Conservation (phyloP, 805 yeast genomes). For the Millerago galiae region DNA sequence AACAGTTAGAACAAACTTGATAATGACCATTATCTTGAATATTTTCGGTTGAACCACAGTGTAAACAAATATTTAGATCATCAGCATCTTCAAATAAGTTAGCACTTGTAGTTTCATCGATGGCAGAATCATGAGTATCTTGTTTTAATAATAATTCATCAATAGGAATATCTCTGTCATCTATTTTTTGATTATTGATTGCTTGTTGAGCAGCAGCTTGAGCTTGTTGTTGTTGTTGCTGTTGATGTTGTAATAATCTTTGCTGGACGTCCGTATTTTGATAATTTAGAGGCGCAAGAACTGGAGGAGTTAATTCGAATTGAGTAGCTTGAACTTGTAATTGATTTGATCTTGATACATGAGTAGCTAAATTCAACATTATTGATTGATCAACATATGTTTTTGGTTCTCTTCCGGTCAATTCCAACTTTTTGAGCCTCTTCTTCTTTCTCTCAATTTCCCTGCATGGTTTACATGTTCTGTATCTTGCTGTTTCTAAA, state of each 20-base stretch:
- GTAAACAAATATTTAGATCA: constrained; percentile 14
- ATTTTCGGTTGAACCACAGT: constrained; percentile 20
- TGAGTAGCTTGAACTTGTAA: constrained; percentile 7
- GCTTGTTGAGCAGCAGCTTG: constrained; percentile 8
- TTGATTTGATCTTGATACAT: constrained; percentile 6
- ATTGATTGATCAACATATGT: constrained; percentile 7
- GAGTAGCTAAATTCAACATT: constrained; percentile 9
- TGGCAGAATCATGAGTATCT: constrained; percentile 2
- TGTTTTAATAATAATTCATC: constrained; percentile 13
- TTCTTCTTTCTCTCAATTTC: constrained; percentile 14
- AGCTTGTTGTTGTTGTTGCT: constrained; percentile 2
- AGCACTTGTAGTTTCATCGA: neutral
- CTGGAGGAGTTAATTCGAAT: constrained; percentile 6
- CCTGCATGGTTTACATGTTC: constrained; percentile 26
- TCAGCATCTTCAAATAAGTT: constrained; percentile 1
- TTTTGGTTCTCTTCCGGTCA: constrained; percentile 8
- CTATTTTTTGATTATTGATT: constrained; percentile 5
- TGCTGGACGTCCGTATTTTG: constrained; percentile 8
- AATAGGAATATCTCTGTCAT: constrained; percentile 13
- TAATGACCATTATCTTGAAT: constrained; percentile 24
- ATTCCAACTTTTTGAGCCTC: constrained; percentile 6
- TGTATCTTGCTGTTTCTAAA: constrained; percentile 24
- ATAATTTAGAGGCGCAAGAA: constrained; percentile 7
- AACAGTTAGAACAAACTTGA: constrained; percentile 23
- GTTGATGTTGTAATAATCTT: constrained; percentile 7